phyloP scores from a whole-genome alignment of 169 alveolate species.

The Eimeria sp. region DNA sequence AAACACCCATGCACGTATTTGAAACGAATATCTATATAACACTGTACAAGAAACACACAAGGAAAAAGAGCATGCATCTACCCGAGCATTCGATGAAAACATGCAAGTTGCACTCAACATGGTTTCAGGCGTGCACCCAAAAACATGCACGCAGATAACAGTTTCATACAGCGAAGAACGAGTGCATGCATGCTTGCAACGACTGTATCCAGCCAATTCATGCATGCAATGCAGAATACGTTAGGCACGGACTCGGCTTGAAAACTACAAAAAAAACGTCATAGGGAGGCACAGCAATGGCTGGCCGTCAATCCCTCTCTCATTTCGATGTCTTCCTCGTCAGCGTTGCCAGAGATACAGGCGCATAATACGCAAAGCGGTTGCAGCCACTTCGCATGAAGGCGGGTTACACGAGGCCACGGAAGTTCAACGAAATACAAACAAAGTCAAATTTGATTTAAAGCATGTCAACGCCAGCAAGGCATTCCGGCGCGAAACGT shows the following conservation, averaged over 20 bases:
- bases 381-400: background rate
- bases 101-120: background rate
- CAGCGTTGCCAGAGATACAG: slow-evolving; percentile 3
- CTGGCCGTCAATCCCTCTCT: slow-evolving; percentile 51
- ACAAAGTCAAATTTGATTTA: background rate
- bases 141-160: background rate
- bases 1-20: background rate
- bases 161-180: background rate
- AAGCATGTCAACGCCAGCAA: background rate
- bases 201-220: background rate
- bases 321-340: slow-evolving; percentile 46
- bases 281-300: background rate
- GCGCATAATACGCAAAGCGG: background rate
- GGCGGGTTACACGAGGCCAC: background rate
- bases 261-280: slow-evolving; percentile 15
- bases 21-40: background rate
- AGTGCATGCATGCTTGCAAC: background rate
- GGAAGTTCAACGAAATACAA: background rate
- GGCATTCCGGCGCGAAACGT: background rate
- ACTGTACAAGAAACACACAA: background rate
- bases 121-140: background rate
- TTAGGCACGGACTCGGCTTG: slow-evolving; percentile 54
- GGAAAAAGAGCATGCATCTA: background rate
- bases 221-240: background rate
- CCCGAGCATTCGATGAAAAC: background rate